These are phyloP conservation scores for Tieghemostelium lacteum DNA, from an alignment of 78 protist species.

Conservation along the genomic window DNA sequence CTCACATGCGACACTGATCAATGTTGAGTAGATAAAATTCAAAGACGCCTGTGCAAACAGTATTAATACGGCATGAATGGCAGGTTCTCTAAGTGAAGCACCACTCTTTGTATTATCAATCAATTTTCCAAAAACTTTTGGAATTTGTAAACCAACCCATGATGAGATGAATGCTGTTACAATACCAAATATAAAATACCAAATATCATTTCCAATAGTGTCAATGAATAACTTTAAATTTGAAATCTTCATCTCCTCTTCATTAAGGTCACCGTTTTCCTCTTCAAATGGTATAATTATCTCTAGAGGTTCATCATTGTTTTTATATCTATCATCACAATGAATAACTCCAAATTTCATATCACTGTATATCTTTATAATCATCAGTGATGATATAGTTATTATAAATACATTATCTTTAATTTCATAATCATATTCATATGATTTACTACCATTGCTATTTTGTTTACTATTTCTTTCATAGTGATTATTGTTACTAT, in stretches of 20 bases:
- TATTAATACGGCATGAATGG: conserved; percentile 18
- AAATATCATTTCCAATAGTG: conserved; percentile 35
- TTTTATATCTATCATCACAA: too few relatives aligned
- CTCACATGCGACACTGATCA: conserved; percentile 37
- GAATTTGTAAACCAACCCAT: conserved; percentile 64
- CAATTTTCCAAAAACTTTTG: conserved; percentile 65
- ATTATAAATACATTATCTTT: too few relatives aligned
- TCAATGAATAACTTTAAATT: conserved; percentile 25
- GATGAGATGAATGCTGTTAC: conserved; percentile 52
- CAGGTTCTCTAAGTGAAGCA: conserved; percentile 5
- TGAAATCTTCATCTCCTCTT: background rate
- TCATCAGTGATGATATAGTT: too few relatives aligned
- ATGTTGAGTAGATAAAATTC: conserved; percentile 22
- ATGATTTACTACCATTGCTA: too few relatives aligned
- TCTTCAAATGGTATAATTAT: background rate
- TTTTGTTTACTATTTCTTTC: too few relatives aligned
- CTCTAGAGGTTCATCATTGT: too few relatives aligned
- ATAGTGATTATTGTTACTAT: too few relatives aligned
- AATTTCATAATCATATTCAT: too few relatives aligned
- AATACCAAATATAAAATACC: conserved; percentile 35
- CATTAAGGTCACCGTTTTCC: background rate
- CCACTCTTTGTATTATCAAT: conserved; percentile 54
- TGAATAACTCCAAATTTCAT: too few relatives aligned
- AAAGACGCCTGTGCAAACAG: conserved; percentile 24
- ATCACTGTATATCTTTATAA: too few relatives aligned